Percentiles rank a stretch among this genome's conserved stretches.
These are phyloP conservation scores for Scutellaria baicalensis DNA, from an alignment of 257 asterid genomes.

Conservation along the genomic window DNA sequence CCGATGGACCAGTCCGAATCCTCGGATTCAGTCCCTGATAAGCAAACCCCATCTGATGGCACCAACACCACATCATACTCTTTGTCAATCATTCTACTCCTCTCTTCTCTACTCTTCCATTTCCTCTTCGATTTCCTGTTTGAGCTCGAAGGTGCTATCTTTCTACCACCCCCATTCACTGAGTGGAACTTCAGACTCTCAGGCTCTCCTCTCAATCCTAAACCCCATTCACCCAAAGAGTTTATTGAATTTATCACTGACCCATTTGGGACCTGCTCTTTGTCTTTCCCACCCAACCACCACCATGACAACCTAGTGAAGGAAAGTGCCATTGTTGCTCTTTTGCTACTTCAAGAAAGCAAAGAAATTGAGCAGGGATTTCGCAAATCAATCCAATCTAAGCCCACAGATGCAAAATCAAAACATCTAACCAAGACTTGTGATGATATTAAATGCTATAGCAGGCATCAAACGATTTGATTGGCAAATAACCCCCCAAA, in stretches of 20 bases:
- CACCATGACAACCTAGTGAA: constrained; percentile 67
- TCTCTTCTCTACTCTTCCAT: constrained; percentile 82
- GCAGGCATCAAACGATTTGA: background rate
- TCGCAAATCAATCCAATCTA: background rate
- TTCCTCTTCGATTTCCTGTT: constrained; percentile 56
- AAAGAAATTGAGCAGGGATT: background rate
- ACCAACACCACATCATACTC: constrained; percentile 81
- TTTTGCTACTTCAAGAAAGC: background rate
- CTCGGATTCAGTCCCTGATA: constrained; percentile 84
- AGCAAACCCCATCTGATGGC: constrained; percentile 83
- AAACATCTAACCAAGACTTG: background rate
- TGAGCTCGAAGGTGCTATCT: constrained; percentile 31
- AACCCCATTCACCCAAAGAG: constrained; percentile 65
- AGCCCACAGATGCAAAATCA: background rate
- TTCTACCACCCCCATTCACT: constrained; percentile 35
- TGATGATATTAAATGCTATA: background rate
- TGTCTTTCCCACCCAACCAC: constrained; percentile 72
- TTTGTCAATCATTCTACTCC: constrained; percentile 56
- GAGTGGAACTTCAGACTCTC: constrained; percentile 52
- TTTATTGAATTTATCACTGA: constrained; percentile 40
- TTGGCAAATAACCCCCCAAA: constrained; percentile 6
- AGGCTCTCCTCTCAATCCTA: constrained; percentile 61
- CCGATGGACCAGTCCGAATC: constrained; percentile 97
- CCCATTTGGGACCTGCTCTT: constrained; percentile 58
- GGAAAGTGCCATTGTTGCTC: constrained; percentile 39